Conservation (phyloP, 352 stramenopile species). For the Globisporangium barbulae region DNA sequence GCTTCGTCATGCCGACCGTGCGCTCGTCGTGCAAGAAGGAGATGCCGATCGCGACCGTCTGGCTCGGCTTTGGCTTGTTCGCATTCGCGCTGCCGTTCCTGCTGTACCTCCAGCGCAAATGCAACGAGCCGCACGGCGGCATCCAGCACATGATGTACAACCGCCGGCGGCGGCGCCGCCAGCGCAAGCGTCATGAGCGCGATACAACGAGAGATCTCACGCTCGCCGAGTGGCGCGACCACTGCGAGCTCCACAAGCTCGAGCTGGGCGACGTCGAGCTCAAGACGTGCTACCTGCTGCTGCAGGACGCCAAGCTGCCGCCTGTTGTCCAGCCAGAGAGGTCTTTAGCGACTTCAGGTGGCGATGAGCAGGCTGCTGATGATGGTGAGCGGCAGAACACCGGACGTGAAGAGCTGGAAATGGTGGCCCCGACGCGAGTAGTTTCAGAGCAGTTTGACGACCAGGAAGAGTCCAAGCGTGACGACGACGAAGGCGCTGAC, state of each 20-base stretch:
- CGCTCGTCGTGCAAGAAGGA: conserved; percentile 1
- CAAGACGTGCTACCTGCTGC: conserved; percentile 17
- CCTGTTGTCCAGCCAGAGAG: not conserved
- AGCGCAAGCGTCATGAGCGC: conserved; percentile 19
- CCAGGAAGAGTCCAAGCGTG: not conserved
- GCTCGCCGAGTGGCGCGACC: conserved; percentile 31
- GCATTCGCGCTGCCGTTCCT: conserved; percentile 29
- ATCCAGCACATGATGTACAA: conserved; percentile 20
- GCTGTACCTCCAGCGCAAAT: conserved; percentile 40
- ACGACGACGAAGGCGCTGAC: not conserved
- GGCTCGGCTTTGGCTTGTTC: conserved; percentile 28
- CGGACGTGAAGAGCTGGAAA: not conserved
- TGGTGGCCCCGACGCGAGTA: not conserved
- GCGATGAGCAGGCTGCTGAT: not conserved
- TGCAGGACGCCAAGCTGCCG: conserved; percentile 5
- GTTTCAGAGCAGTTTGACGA: not conserved
- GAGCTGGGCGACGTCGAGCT: conserved; percentile 16
- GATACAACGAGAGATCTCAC: conserved; percentile 24
- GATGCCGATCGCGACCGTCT: conserved; percentile 24
- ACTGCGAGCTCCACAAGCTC: conserved; percentile 36
- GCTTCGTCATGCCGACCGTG: conserved; percentile 21
- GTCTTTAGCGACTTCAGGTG: not conserved
- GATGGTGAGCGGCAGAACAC: not conserved
- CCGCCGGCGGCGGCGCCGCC: not conserved
- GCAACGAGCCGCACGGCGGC: conserved; percentile 25